Percentiles rank a stretch among this genome's conserved stretches.
Evolutionary conservation across 2,329 filamentous ascomycete genomes (phyloP).

Genomic region (Thielaviopsis euricoi): DNA sequence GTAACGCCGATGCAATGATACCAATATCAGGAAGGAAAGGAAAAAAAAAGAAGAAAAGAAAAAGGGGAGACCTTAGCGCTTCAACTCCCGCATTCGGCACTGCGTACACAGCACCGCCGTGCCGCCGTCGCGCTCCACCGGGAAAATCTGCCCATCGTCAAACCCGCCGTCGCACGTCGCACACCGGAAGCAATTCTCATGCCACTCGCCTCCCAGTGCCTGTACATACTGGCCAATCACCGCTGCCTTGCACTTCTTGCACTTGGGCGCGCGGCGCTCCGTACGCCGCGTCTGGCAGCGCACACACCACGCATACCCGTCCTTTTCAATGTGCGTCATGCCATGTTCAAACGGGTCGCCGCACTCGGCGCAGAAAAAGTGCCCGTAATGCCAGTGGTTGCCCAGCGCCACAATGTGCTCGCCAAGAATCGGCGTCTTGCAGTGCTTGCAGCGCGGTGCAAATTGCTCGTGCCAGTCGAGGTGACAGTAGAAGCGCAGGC

Average conservation of each 20-base stretch:
- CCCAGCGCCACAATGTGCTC: conserved; percentile 90
- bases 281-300: conserved; percentile 84
- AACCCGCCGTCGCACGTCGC: conserved; percentile 42
- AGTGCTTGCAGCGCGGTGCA: conserved; percentile 85
- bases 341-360: conserved; percentile 76
- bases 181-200: conserved; percentile 81
- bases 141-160: conserved; percentile 49
- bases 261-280: conserved; percentile 75
- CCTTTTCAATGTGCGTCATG: conserved; percentile 71
- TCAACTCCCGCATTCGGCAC: conserved; percentile 44
- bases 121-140: conserved; percentile 31
- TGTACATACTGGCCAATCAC: conserved; percentile 83
- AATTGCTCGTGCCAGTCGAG: conserved; percentile 97
- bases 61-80: conserved; percentile 23
- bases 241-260: conserved; percentile 64
- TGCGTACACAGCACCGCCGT: conserved; percentile 42
- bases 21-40: neutral
- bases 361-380: conserved; percentile 98
- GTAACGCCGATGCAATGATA: conserved; percentile 8
- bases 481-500: conserved; percentile 83
- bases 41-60: neutral
- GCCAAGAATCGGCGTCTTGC: conserved; percentile 88
- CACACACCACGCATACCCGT: conserved; percentile 95
- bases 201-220: conserved; percentile 85
- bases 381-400: conserved; percentile 89